Conservation (phyloP, 164 flowering plant species). For the Piper betle region DNA sequence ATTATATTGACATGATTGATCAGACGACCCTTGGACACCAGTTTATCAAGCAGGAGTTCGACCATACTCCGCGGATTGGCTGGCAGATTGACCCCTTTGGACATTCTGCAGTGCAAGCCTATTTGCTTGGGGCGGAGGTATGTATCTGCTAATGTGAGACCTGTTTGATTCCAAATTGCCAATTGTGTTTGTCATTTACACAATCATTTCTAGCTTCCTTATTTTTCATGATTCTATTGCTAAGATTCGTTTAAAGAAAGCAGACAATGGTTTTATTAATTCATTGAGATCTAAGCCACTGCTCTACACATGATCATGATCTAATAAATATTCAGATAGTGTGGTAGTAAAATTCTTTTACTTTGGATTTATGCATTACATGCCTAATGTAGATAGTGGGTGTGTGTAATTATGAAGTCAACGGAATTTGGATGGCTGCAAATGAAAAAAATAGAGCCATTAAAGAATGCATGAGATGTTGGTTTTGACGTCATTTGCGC, state of each 20-base stretch:
- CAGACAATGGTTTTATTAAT: neutral
- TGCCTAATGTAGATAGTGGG: too few relatives aligned
- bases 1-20: conserved; percentile 93
- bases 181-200: neutral
- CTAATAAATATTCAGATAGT: too few relatives aligned
- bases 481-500: too few relatives aligned
- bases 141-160: neutral
- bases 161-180: neutral
- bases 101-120: conserved; percentile 91
- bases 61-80: conserved; percentile 66
- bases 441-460: too few relatives aligned
- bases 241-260: neutral
- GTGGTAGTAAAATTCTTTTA: too few relatives aligned
- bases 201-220: neutral
- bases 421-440: too few relatives aligned
- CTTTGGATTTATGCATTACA: too few relatives aligned
- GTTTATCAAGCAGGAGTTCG: conserved; percentile 49
- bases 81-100: conserved; percentile 99
- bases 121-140: conserved; percentile 87
- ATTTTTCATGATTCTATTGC: neutral
- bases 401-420: too few relatives aligned
- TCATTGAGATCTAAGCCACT: too few relatives aligned
- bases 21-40: conserved; percentile 83
- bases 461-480: too few relatives aligned
- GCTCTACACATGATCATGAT: too few relatives aligned